Evolutionary conservation across 2,329 filamentous ascomycete species (phyloP).

Genomic region (Venturiaceae sp.): DNA sequence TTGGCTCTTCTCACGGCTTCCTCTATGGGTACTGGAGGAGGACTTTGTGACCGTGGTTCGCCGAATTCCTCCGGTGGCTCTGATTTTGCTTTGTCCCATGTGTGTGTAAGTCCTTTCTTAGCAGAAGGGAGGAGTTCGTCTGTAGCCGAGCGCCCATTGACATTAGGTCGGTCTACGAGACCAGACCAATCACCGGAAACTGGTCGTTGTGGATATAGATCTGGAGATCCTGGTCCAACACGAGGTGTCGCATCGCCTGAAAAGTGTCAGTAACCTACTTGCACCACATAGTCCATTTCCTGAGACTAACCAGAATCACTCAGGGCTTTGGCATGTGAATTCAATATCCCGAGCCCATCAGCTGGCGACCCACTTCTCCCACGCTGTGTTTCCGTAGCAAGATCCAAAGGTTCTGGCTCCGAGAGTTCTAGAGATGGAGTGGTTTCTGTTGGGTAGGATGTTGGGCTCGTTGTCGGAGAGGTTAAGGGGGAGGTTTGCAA

Average conservation of each 20-base stretch:
- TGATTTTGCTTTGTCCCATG: conserved; percentile 14
- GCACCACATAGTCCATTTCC: neutral
- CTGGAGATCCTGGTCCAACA: neutral
- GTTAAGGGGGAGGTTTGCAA: conserved; percentile 91
- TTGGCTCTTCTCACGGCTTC: conserved; percentile 79
- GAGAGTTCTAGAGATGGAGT: conserved; percentile 34
- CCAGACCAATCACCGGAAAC: conserved; percentile 10
- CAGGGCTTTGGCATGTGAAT: neutral
- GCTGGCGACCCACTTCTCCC: conserved; percentile 1
- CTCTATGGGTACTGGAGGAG: conserved; percentile 58
- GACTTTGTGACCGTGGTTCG: conserved; percentile 47
- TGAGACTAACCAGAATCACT: neutral
- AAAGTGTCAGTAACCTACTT: neutral
- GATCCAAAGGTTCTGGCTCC: conserved; percentile 61
- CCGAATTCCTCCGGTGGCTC: conserved; percentile 1
- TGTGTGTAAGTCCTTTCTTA: conserved; percentile 25
- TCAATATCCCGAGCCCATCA: neutral
- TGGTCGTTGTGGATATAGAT: neutral
- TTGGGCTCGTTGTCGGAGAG: conserved; percentile 79
- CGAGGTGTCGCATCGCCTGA: conserved; percentile 2
- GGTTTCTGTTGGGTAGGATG: conserved; percentile 30
- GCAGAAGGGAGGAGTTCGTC: conserved; percentile 42
- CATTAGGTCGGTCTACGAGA: conserved; percentile 16
- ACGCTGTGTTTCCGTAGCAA: conserved; percentile 22
- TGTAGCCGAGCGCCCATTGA: conserved; percentile 39